Evolutionary conservation across 768 basidiomycete species (phyloP), one percentile per base, ranked within the genome.

Genomic region (Pseudohyphozyma bogoriensis): DNA sequence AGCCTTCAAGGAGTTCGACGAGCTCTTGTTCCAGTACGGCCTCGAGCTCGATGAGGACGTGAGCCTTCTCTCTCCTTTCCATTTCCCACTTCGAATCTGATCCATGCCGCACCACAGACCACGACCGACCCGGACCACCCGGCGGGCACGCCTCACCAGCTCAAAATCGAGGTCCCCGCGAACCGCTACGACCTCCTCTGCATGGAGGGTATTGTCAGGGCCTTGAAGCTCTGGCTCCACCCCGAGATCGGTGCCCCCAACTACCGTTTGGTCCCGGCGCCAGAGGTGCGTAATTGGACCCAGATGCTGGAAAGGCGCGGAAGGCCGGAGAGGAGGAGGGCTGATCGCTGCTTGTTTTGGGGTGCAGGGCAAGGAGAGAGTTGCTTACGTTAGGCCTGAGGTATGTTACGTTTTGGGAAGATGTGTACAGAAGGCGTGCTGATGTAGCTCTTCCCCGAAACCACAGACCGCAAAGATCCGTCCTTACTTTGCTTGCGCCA

Each of bases 131-230:
- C 68, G n/a, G 53, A 59, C 46, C 69, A 65, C 59, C 55, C 36
- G 0, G 57, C 53, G 0, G 54, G 37, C 33, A 62, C 63, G 39
- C 63, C 65, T 22, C 70, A 96, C 85, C 89, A 95, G 87, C 78
- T 99, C 69, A 99, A 97, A 80, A 95, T 99, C 69, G 95, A 99
- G 75, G 81, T 96, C 46, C 92, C 95, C 47, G 95, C 95, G n/a
- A 99, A 99, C 74, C 84, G 93, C 83, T 97, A 97, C 71, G 95
- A 99, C 76, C 80, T 99, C 24, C 81, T 99, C 55, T 99, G 95
- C 72, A 85, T 95, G 71, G 95, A 99, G 76, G 95, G 95, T 59
- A 87, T 99, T 69, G 81, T 91, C 26, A 81, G 89, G 13, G 88
- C 84, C 11, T 80, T 99, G 55, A 81, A 82, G 32, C 81, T 86